A percentile compares a stretch with the other conserved stretches of the same genome.
Evolutionary conservation across 306 rosid genomes (phyloP).

Genomic region (Astragalus membranaceus): DNA sequence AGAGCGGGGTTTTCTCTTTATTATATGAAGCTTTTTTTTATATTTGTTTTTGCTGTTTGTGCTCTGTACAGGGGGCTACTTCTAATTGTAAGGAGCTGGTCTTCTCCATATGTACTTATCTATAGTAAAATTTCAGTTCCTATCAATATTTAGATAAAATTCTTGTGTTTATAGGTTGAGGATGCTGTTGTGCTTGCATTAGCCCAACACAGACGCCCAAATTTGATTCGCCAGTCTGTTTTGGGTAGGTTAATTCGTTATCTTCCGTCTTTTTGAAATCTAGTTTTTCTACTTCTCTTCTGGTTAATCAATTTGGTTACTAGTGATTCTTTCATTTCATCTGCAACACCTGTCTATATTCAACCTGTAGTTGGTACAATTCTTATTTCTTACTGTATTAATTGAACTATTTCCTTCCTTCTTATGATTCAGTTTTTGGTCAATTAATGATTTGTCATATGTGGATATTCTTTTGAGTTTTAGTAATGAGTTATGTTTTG

Average conservation of each 20-base stretch:
- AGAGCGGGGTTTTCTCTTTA: not conserved
- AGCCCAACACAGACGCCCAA: constrained; percentile 65
- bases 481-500: not conserved
- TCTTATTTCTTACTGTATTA: not conserved
- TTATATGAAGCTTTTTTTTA: not conserved
- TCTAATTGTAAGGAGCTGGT: constrained; percentile 3
- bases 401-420: not conserved
- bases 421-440: constrained; percentile 9
- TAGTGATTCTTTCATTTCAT: constrained; percentile 6
- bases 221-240: constrained; percentile 51
- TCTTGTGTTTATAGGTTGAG: constrained; percentile 56
- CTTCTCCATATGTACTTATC: not conserved
- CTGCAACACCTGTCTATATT: not conserved
- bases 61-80: not conserved
- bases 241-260: constrained; percentile 36
- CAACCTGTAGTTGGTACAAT: not conserved
- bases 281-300: constrained; percentile 4
- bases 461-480: not conserved
- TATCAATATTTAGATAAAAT: not conserved
- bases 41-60: constrained; percentile 8
- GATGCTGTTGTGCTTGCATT: constrained; percentile 85
- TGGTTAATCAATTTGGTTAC: not conserved
- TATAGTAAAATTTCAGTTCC: not conserved
- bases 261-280: not conserved
- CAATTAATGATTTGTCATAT: not conserved